Evolutionary conservation across 2,329 filamentous ascomycete genomes (phyloP), one percentile per base, ranked within the genome.

Genomic region (Epichloe hybrida): DNA sequence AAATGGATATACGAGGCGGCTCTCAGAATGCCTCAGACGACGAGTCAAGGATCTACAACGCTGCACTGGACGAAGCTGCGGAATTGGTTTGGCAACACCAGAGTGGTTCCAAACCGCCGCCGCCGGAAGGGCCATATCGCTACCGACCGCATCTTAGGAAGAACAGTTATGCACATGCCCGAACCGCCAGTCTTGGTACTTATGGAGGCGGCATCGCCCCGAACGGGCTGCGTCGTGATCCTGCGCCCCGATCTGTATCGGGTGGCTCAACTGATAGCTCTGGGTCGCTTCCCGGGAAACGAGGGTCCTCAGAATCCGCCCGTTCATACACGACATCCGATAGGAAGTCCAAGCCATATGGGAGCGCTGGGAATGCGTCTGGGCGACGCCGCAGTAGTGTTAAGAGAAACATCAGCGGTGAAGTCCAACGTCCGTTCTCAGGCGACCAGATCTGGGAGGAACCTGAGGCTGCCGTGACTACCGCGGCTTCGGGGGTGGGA

Each of bases 381-480:
- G 66, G 72, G 23, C 72, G 79, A 40, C 77, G 76, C 36, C 81
- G 81, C 55, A 84, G 80, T 59, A 84, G 81, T 58, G 73, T 79
- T 59, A 83, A 79, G 65, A 76, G 85, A 54, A 85, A 86, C 57
- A 76, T 82, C 59, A 88, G 83, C 62, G 83, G 82, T 20, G 81
- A 85, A 60, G 69, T 83, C 52, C 71, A 77, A 57, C 78, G 74
- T 50, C 77, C 81, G 2, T 89, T 88, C 62, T 84, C 83, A 2
- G 80, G 83, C 36, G 84, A 89, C 62, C 82, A 87, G 61, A 90
- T 96, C 54, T 96, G 88, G 74, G 90, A 96, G 65, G 91, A 96
- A 63, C 86, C 88, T 1, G 80, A 86, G 60, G 72, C 56, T 13
- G 47, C 54, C 12, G 40, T 51, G 42, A 57, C 36, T 36, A 43